A percentile compares a stretch with the other conserved stretches of the same genome.
phyloP scores from a whole-genome alignment of 768 basidiomycete genomes.

The Boletellus emodensis region DNA sequence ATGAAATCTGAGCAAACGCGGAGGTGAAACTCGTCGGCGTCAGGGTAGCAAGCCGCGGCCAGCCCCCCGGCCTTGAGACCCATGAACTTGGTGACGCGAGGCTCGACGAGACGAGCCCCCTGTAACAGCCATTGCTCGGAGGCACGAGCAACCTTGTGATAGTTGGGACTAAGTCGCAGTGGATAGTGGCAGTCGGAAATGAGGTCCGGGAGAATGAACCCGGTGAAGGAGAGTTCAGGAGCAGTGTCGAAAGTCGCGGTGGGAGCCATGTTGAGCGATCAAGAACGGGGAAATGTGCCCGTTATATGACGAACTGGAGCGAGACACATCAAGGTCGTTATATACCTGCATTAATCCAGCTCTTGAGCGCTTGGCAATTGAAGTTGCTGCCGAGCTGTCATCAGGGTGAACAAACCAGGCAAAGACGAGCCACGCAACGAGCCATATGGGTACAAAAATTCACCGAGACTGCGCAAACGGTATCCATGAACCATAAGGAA shows the following conservation, averaged over 20 bases:
- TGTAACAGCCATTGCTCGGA: constrained; percentile 36
- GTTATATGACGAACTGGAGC: constrained; percentile 17
- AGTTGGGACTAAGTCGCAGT: constrained; percentile 31
- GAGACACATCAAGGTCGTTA: constrained; percentile 22
- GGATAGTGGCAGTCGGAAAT: constrained; percentile 38
- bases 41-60: constrained; percentile 61
- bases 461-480: not conserved
- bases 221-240: constrained; percentile 6
- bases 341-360: constrained; percentile 19
- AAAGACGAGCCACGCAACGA: not conserved
- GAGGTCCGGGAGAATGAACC: constrained; percentile 40
- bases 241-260: constrained; percentile 18
- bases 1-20: constrained; percentile 68
- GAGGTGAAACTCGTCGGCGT: constrained; percentile 51
- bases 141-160: constrained; percentile 33
- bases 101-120: constrained; percentile 27
- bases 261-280: constrained; percentile 21
- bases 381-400: constrained; percentile 3
- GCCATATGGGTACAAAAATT: not conserved
- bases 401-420: constrained; percentile 3
- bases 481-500: not conserved
- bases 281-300: not conserved
- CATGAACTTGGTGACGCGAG: constrained; percentile 38
- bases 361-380: constrained; percentile 2
- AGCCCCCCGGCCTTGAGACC: constrained; percentile 65